Evolutionary conservation across 108 stramenopile species (phyloP).

Genomic region (Seminavis robusta): DNA sequence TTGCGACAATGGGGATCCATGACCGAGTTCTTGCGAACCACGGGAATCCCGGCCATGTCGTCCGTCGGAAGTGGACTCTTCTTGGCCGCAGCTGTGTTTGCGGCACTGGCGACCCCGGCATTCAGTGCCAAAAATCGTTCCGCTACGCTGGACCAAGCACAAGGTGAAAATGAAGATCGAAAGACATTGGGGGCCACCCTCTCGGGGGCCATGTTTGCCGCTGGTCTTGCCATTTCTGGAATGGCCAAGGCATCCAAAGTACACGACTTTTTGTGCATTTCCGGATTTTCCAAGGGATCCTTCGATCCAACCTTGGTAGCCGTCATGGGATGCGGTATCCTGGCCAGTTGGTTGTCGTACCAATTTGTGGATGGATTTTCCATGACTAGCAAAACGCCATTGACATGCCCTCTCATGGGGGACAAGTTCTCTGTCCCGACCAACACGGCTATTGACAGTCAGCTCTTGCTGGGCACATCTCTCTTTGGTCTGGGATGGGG

Average conservation of each 20-base stretch:
- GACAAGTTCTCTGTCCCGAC: constrained; percentile 42
- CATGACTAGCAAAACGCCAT: background rate
- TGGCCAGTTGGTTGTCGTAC: constrained; percentile 55
- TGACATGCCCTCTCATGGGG: background rate
- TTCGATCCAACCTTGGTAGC: constrained; percentile 80
- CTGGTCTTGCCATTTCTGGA: constrained; percentile 55
- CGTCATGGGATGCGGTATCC: constrained; percentile 76
- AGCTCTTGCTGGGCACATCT: constrained; percentile 33
- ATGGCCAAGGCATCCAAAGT: constrained; percentile 72
- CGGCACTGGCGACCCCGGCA: constrained; percentile 15
- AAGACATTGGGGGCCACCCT: constrained; percentile 22
- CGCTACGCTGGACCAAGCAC: background rate
- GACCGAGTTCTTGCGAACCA: constrained; percentile 4
- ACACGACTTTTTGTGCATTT: constrained; percentile 58
- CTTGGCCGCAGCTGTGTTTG: constrained; percentile 19
- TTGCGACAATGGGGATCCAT: constrained; percentile 9
- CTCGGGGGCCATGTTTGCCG: constrained; percentile 35
- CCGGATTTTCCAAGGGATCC: constrained; percentile 38
- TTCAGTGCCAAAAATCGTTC: background rate
- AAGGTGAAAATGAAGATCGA: constrained; percentile 6
- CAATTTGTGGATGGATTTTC: constrained; percentile 51
- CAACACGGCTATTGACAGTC: constrained; percentile 31
- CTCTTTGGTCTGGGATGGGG: constrained; percentile 65
- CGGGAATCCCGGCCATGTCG: background rate
- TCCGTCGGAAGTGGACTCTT: constrained; percentile 9